Conservation (phyloP, 2,329 filamentous ascomycete species). For the Zasmidium cellare region DNA sequence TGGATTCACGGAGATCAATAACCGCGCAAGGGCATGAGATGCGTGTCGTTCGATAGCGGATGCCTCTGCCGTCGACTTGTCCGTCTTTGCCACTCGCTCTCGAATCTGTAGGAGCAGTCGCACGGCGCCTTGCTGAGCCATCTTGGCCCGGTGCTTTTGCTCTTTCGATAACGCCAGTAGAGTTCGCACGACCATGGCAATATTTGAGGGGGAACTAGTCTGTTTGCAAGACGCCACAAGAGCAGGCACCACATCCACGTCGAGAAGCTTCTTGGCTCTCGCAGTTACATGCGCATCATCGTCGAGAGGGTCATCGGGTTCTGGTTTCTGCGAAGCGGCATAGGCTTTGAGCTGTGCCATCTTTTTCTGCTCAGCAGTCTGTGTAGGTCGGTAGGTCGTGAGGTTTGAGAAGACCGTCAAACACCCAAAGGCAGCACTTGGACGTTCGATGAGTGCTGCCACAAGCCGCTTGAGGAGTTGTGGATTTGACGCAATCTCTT, state of each 20-base stretch:
- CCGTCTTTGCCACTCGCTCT: slow-evolving; percentile 58
- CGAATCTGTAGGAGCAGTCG: slow-evolving; percentile 76
- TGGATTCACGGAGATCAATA: slow-evolving; percentile 63
- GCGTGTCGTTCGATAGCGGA: slow-evolving; percentile 32
- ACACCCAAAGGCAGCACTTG: slow-evolving; percentile 68
- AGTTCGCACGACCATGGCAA: slow-evolving; percentile 73
- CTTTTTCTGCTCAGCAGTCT: slow-evolving; percentile 89
- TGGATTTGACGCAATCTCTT: slow-evolving; percentile 70
- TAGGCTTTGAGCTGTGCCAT: slow-evolving; percentile 92
- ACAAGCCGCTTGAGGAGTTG: slow-evolving; percentile 71
- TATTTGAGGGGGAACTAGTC: slow-evolving; percentile 60
- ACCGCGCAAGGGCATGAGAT: slow-evolving; percentile 48
- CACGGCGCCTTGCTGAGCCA: slow-evolving; percentile 92
- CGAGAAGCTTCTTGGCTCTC: slow-evolving; percentile 76
- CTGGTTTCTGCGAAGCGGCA: slow-evolving; percentile 73
- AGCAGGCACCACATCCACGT: slow-evolving; percentile 73
- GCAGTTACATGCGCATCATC: slow-evolving; percentile 72
- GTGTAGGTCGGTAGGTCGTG: slow-evolving; percentile 72
- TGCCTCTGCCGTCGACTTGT: slow-evolving; percentile 34
- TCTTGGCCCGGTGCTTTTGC: slow-evolving; percentile 70
- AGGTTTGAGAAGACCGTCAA: slow-evolving; percentile 85
- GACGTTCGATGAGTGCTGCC: slow-evolving; percentile 55
- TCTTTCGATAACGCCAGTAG: slow-evolving; percentile 75
- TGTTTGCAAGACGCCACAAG: slow-evolving; percentile 59
- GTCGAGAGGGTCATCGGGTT: slow-evolving; percentile 66